Base-by-base conservation (phyloP, 1,284 basidiomycete species). In the Fomitopsis betulina region DNA sequence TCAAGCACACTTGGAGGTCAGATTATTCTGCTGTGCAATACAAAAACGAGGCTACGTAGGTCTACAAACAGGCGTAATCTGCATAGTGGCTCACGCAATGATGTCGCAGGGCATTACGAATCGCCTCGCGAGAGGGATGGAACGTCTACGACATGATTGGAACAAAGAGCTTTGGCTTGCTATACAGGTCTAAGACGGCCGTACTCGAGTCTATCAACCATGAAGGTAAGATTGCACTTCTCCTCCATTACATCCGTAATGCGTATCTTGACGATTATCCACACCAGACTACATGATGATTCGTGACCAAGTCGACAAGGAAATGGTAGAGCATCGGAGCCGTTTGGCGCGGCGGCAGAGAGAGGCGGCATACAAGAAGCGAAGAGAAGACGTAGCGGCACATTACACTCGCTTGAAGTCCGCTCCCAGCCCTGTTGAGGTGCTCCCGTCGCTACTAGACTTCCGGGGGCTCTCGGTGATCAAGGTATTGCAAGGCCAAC, bases 381-480 rank as follows among this genome's bases (percentile, higher is more conserved):
- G 65, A 13, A 60, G 65, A 4, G 45, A 57, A 3, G 61, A 65
- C 21, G 64, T 70, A 12, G 61, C 58, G 33, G 23, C 39, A n/a
- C 53, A 61, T 23, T 67, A 66, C 52, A 51, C 51, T 13, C 55
- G 58, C n/a, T 53, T 68, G 2, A 57, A 58, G 42, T 49, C 42
- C 10, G 35, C 42, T 12, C 35, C 53, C 12, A 23, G 53, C 53
- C 17, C 19, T 5, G 56, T 54, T 35, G 27, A 55, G 5, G 50
- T 62, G n/a, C 42, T 83, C 9, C 82, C 81, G 0, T 60, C 72
- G n/a, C 65, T 81, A 25, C 50, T 65, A 10, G 73, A 77, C 51
- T 84, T 84, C 69, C 74, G 73, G 32, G 67, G 68, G 53, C 70
- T 83, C 1, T 75, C 79, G 0, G 71, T 75, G 25, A 72, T 81